Percentiles rank a stretch among this genome's conserved stretches.
Conservation (phyloP, 169 alveolate species). For the Cytauxzoon felis region DNA sequence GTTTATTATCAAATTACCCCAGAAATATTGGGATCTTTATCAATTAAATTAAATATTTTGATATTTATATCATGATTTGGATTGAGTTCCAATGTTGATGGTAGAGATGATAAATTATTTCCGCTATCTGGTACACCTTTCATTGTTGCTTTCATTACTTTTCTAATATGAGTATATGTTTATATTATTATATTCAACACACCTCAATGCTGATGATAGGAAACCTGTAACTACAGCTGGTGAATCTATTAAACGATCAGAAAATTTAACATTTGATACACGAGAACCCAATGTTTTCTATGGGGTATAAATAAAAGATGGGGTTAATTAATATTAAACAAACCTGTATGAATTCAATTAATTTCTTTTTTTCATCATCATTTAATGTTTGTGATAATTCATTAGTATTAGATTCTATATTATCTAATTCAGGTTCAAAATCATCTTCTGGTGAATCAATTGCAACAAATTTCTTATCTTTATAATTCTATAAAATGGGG, state of each 20-base stretch:
- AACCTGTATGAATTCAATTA: constrained; percentile 52
- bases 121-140: constrained; percentile 69
- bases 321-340: not conserved
- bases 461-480: constrained; percentile 65
- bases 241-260: constrained; percentile 80
- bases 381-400: constrained; percentile 30
- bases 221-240: constrained; percentile 88
- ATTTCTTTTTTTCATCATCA: constrained; percentile 51
- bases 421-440: constrained; percentile 53
- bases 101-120: constrained; percentile 65
- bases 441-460: constrained; percentile 70
- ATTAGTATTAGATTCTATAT: constrained; percentile 11
- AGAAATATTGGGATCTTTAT: constrained; percentile 71
- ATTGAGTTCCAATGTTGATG: constrained; percentile 81
- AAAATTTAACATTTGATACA: constrained; percentile 81
- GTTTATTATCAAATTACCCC: constrained; percentile 55
- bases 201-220: constrained; percentile 78
- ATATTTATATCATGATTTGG: constrained; percentile 72
- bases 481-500: constrained; percentile 40
- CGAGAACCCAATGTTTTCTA: constrained; percentile 67
- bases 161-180: constrained; percentile 11
- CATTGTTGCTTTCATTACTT: constrained; percentile 79
- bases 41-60: constrained; percentile 68
- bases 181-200: not conserved
- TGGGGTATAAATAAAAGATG: constrained; percentile 6